Percentiles rank a stretch among this genome's conserved stretches.
These are phyloP conservation scores for Pseudogymnoascus sp. DNA, from an alignment of 2,329 filamentous ascomycete genomes.

Conservation along the genomic window DNA sequence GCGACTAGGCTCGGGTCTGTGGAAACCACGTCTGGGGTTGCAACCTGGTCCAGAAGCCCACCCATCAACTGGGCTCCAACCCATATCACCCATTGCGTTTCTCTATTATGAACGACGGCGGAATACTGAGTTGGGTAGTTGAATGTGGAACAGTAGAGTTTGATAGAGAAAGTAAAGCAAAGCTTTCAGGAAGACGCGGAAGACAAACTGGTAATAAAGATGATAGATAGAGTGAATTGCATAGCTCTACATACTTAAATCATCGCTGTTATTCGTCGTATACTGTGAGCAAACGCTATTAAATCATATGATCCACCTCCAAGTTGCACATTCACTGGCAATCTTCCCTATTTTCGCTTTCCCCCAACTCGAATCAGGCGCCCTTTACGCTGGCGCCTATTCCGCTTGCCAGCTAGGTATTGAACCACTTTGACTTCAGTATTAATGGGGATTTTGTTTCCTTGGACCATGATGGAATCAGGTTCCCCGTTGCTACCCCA, in stretches of 20 bases:
- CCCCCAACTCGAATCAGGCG: neutral
- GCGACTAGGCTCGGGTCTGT: neutral
- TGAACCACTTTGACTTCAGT: neutral
- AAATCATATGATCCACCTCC: neutral
- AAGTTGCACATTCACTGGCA: neutral
- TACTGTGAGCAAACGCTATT: neutral
- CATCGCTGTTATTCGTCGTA: neutral
- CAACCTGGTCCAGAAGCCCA: neutral
- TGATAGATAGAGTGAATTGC: neutral
- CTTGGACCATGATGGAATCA: neutral
- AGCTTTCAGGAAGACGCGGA: neutral
- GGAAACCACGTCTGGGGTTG: neutral
- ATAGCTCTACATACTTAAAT: neutral
- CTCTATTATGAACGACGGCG: neutral
- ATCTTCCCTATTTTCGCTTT: neutral
- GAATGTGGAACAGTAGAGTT: neutral
- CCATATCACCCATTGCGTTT: neutral
- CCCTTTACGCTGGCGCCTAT: neutral
- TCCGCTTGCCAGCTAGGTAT: neutral
- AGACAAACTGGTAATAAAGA: neutral
- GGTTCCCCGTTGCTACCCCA: neutral
- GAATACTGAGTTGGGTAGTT: neutral
- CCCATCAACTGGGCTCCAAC: conserved; percentile 1
- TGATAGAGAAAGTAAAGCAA: neutral
- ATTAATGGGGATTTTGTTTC: neutral